Evolutionary conservation across 192 early-diverging fungal genomes (phyloP).

Genomic region (Ambispora gerdemannii): DNA sequence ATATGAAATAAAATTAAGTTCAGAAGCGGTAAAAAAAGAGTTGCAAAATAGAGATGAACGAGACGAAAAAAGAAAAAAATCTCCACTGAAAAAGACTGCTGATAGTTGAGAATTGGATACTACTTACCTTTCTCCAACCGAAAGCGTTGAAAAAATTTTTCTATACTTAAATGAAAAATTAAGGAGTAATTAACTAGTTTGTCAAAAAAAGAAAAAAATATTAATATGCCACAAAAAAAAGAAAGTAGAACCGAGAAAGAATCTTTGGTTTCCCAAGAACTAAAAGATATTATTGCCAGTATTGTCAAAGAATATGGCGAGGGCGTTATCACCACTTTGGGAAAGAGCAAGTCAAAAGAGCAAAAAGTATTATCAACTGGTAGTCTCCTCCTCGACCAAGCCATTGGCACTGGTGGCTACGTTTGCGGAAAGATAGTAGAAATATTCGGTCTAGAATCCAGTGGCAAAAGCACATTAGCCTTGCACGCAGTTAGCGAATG

Average conservation of each 20-base stretch:
- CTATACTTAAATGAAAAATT: no score
- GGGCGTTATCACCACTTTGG: not conserved
- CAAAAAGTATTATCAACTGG: not conserved
- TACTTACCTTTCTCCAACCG: not conserved
- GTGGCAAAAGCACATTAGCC: constrained; percentile 5
- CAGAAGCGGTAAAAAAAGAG: not conserved
- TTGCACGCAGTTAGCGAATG: not conserved
- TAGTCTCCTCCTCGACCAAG: not conserved
- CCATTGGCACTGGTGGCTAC: not conserved
- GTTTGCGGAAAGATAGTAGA: not conserved
- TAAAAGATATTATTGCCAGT: not conserved
- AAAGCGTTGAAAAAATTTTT: constrained; percentile 1
- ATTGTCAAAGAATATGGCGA: not conserved
- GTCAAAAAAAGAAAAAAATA: no score
- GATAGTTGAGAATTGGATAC: constrained; percentile 26
- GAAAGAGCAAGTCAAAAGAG: not conserved
- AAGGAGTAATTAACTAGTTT: no score
- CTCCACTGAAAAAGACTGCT: constrained; percentile 10
- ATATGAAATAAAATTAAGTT: not conserved
- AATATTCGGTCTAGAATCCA: not conserved
- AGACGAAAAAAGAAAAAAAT: not conserved
- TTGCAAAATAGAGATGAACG: not conserved
- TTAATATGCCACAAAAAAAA: no score
- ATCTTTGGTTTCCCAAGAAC: no score
- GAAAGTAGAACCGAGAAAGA: no score